phyloP scores from a whole-genome alignment of 2,329 filamentous ascomycete species.

The Xylaria sp. region DNA sequence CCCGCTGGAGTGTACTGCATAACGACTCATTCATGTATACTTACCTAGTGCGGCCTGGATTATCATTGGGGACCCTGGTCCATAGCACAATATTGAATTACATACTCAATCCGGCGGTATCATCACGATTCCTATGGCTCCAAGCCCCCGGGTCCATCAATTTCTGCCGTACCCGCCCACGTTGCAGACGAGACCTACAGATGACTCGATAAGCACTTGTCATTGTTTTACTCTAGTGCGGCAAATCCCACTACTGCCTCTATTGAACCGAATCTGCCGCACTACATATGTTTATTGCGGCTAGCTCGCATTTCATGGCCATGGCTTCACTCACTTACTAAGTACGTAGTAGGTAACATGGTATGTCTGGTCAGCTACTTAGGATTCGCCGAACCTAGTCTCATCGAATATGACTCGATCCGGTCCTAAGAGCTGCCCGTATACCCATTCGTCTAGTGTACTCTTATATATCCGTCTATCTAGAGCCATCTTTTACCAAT shows the following conservation, averaged over 20 bases:
- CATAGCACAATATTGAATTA: constrained; percentile 28
- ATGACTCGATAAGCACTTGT: constrained; percentile 30
- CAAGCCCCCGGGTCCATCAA: constrained; percentile 36
- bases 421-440: background rate
- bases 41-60: constrained; percentile 20
- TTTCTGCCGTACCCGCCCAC: constrained; percentile 29
- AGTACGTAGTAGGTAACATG: constrained; percentile 9
- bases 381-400: background rate
- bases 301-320: background rate
- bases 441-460: background rate
- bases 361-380: background rate
- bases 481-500: background rate
- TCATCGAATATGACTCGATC: background rate
- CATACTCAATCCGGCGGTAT: constrained; percentile 33
- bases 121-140: constrained; percentile 32
- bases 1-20: constrained; percentile 15
- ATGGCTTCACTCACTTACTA: background rate
- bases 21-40: constrained; percentile 19
- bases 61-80: constrained; percentile 23
- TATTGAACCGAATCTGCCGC: background rate
- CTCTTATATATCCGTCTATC: background rate
- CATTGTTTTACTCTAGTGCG: constrained; percentile 19
- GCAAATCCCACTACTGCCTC: constrained; percentile 5
- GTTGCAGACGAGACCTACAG: constrained; percentile 33
- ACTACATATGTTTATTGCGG: constrained; percentile 3